Percentiles rank a stretch among this genome's conserved stretches.
Conservation (phyloP, 1,284 basidiomycete genomes). For the Pyrrhoderma noxium region DNA sequence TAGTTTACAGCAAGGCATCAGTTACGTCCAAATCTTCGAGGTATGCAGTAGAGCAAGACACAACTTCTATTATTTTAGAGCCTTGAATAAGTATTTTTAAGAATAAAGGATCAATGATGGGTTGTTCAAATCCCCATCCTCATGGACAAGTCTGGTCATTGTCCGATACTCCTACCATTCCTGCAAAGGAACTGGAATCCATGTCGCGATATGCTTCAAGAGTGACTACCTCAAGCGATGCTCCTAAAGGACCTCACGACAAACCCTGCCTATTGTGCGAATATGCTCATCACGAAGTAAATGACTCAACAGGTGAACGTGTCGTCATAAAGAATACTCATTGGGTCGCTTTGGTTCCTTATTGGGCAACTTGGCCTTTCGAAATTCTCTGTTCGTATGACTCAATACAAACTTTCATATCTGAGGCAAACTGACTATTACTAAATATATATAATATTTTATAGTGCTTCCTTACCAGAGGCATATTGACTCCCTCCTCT, state of each 20-base stretch:
- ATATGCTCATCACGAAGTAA: constrained; percentile 71
- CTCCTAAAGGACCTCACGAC: constrained; percentile 52
- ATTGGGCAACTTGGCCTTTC: constrained; percentile 97
- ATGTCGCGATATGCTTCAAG: constrained; percentile 49
- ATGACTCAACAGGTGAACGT: constrained; percentile 39
- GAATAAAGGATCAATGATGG: constrained; percentile 97
- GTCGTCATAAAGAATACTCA: constrained; percentile 71
- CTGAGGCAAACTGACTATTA: constrained; percentile 1
- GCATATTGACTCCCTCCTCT: constrained; percentile 64
- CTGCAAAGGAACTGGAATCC: constrained; percentile 56
- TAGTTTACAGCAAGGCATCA: constrained; percentile 57
- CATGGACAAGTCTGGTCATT: constrained; percentile 91
- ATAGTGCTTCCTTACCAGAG: constrained; percentile 73
- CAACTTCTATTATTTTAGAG: not conserved
- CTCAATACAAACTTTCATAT: constrained; percentile 3
- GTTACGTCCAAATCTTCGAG: constrained; percentile 88
- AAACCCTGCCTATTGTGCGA: constrained; percentile 77
- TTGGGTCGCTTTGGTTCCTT: constrained; percentile 87
- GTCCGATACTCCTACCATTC: constrained; percentile 67
- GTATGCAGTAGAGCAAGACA: constrained; percentile 30
- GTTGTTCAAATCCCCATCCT: constrained; percentile 93
- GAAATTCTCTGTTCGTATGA: constrained; percentile 64
- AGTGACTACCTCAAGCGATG: constrained; percentile 32
- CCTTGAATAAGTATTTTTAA: constrained; percentile 27
- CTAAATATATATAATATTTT: constrained; percentile 1